Base-by-base conservation (phyloP, 2,329 filamentous ascomycete species). In the Fusarium citri region DNA sequence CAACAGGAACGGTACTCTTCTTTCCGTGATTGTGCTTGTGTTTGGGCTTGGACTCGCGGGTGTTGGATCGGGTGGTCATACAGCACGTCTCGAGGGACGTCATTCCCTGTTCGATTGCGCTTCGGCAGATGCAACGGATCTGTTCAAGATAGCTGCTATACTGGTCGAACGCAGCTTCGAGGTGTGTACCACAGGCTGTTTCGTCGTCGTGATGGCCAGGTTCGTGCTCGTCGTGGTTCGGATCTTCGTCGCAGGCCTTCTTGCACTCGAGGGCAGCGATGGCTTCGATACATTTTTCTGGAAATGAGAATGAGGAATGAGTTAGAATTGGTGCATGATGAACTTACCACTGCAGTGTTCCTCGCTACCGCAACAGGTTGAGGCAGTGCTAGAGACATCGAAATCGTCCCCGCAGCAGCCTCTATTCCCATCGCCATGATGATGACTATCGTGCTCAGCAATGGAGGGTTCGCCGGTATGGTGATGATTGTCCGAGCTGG, bases 91-190 rank as follows among this genome's bases (percentile, higher is more conserved):
- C 72, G 2, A 28, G 75, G 47, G 57, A 74, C 46, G 28, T 76
- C 74, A 47, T 64, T 62, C 60, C 60, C 6, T 64, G 49, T 0
- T 77, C 78, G 46, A 81, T 73, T 25, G 80, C 71, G 53, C 69
- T 76, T 37, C 78, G 78, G 66, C 79, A 80, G 63, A 80, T 80
- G 69, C 79, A 81, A 4, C 78, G 78, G n/a, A 77, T 77, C 12
- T 75, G 73, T 45, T 79, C 75, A n/a, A 81, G 75, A 49, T 80
- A 79, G 55, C 72, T 74, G 60, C 71, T 77, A 53, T 81, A 80
- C 46, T 77, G 75, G 20, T 79, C 74, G 46, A 80, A 78, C 1
- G 79, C 79, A 25, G 72, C 74, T 50, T 66, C 60, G 2, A 80
- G 71, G 50, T 81, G 79, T 31, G 74, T 73, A 40, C 54, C 75